Evolutionary conservation across 164 flowering plant species (phyloP), one percentile per base, ranked within the genome.

Genomic region (Vitis rotundifolia): DNA sequence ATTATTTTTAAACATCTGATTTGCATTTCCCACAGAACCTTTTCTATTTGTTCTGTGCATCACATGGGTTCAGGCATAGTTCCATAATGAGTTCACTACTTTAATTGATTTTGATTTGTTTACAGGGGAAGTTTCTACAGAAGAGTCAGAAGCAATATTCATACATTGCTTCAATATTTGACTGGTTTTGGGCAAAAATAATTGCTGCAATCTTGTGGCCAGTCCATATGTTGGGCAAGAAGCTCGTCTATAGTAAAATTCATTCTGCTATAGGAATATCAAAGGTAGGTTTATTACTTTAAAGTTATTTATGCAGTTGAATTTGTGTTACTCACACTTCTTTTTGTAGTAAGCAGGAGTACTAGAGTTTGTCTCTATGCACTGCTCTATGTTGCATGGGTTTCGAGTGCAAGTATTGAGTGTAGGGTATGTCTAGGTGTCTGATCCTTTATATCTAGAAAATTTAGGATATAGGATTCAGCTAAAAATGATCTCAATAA

Each of bases 241-340:
- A 77, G 79, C 77, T 94, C 62, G 85, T 94, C 50, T 91, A 94
- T 66, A 78, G 80, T 64, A 94, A 92, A 89, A 89, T 94, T 63
- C 94, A 79, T 26, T 81, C 97, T 47, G 81, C 91, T 70, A 87
- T 94, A 75, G 97, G 95, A 67, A 87, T 94, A 65, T 86, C 88
- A 64, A 92, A 94, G 99, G 99, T 92, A 59, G 59, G 58, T 11
- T 64, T 52, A 50, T 37, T 37, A 5, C 44, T 37, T 37, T 37
- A 37, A 37, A 37, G 5, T 37, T 6, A 37, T 37, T 37, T 37
- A 3, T 37, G 5, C 44, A 3, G 44, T 37, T 5, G 6, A 37
- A 37, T 37, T 37, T 37, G 44, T 37, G 44, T 37, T 37, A 14
- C 2, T 18, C 10, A 7, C 13, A 5, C 10, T 57, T 57, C 60